phyloP scores from a whole-genome alignment of 805 yeast species.

The Sugiyamaella lignohabitans region DNA sequence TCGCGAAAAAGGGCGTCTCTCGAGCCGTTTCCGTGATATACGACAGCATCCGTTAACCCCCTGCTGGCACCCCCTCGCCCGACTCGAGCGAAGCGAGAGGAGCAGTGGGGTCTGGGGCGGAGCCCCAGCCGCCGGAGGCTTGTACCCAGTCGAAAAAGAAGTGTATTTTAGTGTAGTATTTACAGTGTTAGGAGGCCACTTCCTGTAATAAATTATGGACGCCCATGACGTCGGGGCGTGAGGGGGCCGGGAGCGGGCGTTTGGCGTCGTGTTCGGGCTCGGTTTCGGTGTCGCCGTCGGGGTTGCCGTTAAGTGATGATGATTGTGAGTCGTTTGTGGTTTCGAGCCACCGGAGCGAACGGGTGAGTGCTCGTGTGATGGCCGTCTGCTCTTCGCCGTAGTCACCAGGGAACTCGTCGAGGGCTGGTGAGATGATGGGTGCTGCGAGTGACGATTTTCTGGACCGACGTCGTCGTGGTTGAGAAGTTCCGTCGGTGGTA shows the following conservation, averaged over 20 bases:
- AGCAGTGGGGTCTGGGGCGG: not conserved
- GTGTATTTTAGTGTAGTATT: too few species aligned
- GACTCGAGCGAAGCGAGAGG: not conserved
- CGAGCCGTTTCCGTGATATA: too few species aligned
- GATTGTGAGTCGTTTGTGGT: too few species aligned
- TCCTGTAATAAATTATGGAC: conserved; percentile 1
- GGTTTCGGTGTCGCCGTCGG: not conserved
- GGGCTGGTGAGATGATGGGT: not conserved
- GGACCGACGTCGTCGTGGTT: not conserved
- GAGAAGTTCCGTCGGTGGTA: not conserved
- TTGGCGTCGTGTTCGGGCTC: conserved; percentile 1
- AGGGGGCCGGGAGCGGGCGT: conserved; percentile 1
- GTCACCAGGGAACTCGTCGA: conserved; percentile 14
- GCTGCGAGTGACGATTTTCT: not conserved
- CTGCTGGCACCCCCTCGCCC: too few species aligned
- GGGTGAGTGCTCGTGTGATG: conserved; percentile 21
- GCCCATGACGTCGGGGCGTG: not conserved
- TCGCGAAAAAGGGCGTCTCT: too few species aligned
- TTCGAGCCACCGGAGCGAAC: conserved; percentile 25
- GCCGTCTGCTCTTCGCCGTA: conserved; percentile 27
- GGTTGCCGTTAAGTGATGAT: too few species aligned
- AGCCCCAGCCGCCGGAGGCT: not conserved
- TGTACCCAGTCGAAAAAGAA: too few species aligned
- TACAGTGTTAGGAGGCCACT: conserved; percentile 13
- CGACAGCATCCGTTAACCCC: too few species aligned